Evolutionary conservation across 2,329 filamentous ascomycete genomes (phyloP), one percentile per base, ranked within the genome.

Genomic region (Alternaria longipes): DNA sequence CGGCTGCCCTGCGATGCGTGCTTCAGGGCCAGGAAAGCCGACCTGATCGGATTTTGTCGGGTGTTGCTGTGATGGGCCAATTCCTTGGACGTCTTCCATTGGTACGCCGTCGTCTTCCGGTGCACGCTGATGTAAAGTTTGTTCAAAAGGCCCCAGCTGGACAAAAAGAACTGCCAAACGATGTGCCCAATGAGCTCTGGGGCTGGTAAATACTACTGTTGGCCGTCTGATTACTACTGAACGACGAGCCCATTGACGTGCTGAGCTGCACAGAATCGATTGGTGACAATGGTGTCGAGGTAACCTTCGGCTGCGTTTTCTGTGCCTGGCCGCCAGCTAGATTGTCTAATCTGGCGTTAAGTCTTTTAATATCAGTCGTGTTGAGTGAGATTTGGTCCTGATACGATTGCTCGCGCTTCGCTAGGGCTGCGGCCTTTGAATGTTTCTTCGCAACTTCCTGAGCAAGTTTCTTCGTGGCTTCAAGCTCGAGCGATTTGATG

Each of bases 341-440:
- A 11, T 12, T 24, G 18, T 6, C 5, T 11, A 56, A 7, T 20
- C 7, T 18, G 9, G 16, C 20, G 8, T 36, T 40, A 2, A 60
- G 46, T 26, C 8, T 26, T 16, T 36, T 32, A 8, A 52, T 40
- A 4, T 60, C 40, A 5, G 11, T 40, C 9, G 47, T 44, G 16
- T 50, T 41, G 12, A 30, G 52, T 9, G 12, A 18, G 20, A 40
- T 49, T 9, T 60, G 56, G 3, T 56, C 20, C 18, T 44, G 18
- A 18, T 53, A 18, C 16, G 40, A 36, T n/a, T 45, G 36, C 5
- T 49, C 40, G 16, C 53, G 52, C 36, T 56, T n/a, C 30, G 47
- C 16, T n/a, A 36, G 24, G 3, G 26, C 45, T 26, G 28, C 41
- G 11, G 34, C 40, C n/a, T 59, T 34, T 6, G 11, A n/a, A 34